Conservation (phyloP, 108 stramenopile species). For the Cyclotella choctawhatcheeana region DNA sequence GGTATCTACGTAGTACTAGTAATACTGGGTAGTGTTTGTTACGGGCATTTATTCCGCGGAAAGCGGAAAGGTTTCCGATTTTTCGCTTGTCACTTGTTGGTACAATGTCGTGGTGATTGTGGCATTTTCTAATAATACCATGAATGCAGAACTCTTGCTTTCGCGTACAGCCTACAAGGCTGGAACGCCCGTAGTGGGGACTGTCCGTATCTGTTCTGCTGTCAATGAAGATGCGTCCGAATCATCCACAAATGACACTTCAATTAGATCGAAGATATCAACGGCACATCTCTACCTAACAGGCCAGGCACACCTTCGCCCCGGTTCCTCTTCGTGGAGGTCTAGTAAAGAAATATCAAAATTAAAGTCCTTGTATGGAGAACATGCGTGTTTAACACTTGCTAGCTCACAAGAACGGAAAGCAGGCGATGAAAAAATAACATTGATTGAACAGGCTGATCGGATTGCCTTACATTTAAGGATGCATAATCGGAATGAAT, state of each 20-base stretch:
- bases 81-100: no score
- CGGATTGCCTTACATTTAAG: slow-evolving; percentile 31
- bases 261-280: slow-evolving; percentile 13
- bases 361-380: slow-evolving; percentile 32
- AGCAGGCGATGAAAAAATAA: slow-evolving; percentile 14
- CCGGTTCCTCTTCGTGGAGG: slow-evolving; percentile 20
- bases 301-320: slow-evolving; percentile 31
- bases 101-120: no score
- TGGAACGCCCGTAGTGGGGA: slow-evolving; percentile 43
- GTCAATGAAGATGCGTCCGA: not conserved
- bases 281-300: slow-evolving; percentile 45
- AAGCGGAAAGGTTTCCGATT: no score
- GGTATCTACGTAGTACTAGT: no score
- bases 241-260: not conserved
- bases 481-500: slow-evolving; percentile 21
- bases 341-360: slow-evolving; percentile 37
- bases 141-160: slow-evolving; percentile 39
- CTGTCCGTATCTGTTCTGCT: slow-evolving; percentile 27
- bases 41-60: no score
- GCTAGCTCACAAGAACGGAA: slow-evolving; percentile 30
- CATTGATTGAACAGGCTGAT: slow-evolving; percentile 43
- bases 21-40: no score
- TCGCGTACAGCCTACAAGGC: slow-evolving; percentile 42
- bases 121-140: no score
- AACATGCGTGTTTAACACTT: slow-evolving; percentile 41